Evolutionary conservation across 1,284 basidiomycete species (phyloP).

Genomic region (Ceratobasidium sp.): DNA sequence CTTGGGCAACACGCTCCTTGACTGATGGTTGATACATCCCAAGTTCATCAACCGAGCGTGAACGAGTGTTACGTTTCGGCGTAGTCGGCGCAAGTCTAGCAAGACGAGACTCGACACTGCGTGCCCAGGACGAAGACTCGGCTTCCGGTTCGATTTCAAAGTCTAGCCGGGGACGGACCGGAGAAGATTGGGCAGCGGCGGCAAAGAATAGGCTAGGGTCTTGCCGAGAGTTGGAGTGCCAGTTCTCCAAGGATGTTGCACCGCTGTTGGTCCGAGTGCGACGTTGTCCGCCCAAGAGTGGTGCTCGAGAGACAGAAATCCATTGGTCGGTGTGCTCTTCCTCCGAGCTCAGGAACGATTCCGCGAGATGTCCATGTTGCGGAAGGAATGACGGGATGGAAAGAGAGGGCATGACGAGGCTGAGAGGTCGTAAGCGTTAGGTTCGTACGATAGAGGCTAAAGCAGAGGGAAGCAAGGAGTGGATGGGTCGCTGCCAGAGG

Average conservation of each 20-base stretch:
- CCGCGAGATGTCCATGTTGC: not conserved
- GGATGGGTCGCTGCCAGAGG: slow-evolving; percentile 3
- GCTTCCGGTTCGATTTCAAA: slow-evolving; percentile 20
- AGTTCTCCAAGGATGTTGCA: not conserved
- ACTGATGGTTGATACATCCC: not conserved
- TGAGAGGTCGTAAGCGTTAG: slow-evolving; percentile 4
- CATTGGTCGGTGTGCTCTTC: slow-evolving; percentile 31
- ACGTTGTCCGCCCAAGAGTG: not conserved
- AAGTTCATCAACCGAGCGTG: slow-evolving; percentile 10
- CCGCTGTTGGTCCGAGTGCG: not conserved
- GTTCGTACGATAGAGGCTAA: not conserved
- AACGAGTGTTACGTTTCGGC: not conserved
- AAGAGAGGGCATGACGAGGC: slow-evolving; percentile 1
- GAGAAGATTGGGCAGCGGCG: not conserved
- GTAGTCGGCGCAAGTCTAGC: slow-evolving; percentile 6
- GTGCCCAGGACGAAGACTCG: not conserved
- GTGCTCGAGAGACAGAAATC: slow-evolving; percentile 20
- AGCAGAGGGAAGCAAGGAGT: slow-evolving; percentile 8
- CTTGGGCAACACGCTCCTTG: slow-evolving; percentile 20
- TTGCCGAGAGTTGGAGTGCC: not conserved
- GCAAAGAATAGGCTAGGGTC: not conserved
- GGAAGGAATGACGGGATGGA: slow-evolving; percentile 1
- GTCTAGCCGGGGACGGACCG: not conserved
- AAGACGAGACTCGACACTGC: slow-evolving; percentile 17
- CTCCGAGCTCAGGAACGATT: slow-evolving; percentile 15